A percentile compares a stretch with the other conserved stretches of the same genome.
Evolutionary conservation across 2,329 filamentous ascomycete species (phyloP).

Genomic region (Fusarium redolens): DNA sequence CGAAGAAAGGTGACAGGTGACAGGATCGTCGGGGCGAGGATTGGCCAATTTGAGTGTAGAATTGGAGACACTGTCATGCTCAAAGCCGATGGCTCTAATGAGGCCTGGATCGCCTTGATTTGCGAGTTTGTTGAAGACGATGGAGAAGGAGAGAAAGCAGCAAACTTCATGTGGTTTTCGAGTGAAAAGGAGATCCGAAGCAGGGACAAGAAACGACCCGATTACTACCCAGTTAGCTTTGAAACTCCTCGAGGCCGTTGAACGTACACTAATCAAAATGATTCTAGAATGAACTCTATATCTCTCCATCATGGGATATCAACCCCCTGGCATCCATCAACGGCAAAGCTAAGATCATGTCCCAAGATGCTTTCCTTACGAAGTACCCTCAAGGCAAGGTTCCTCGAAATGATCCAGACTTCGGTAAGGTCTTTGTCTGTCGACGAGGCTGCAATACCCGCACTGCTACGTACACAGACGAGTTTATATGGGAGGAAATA

Average conservation of each 20-base stretch:
- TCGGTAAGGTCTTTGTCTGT: slow-evolving; percentile 90
- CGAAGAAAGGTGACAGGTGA: slow-evolving; percentile 50
- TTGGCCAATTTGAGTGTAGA: slow-evolving; percentile 82
- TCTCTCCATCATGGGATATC: slow-evolving; percentile 86
- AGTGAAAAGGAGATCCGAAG: slow-evolving; percentile 90
- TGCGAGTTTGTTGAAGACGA: slow-evolving; percentile 82
- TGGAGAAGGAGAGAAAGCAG: slow-evolving; percentile 74
- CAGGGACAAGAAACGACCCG: slow-evolving; percentile 81
- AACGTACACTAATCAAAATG: slow-evolving; percentile 1
- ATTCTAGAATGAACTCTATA: slow-evolving; percentile 85
- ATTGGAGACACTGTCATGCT: slow-evolving; percentile 88
- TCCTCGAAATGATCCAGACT: slow-evolving; percentile 77
- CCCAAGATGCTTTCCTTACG: slow-evolving; percentile 72
- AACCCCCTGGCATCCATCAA: slow-evolving; percentile 92
- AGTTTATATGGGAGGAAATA: slow-evolving; percentile 91
- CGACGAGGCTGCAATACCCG: slow-evolving; percentile 89
- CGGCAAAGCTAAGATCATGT: slow-evolving; percentile 85
- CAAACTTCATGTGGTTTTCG: slow-evolving; percentile 96
- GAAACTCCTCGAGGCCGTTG: background rate
- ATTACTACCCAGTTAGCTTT: slow-evolving; percentile 74
- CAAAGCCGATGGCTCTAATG: slow-evolving; percentile 86
- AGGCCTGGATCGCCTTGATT: slow-evolving; percentile 93
- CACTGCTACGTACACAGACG: slow-evolving; percentile 90
- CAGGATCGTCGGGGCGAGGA: slow-evolving; percentile 82
- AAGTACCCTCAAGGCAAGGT: slow-evolving; percentile 81